phyloP scores from a whole-genome alignment of 116 monocot genomes.

The Posidonia oceanica region DNA sequence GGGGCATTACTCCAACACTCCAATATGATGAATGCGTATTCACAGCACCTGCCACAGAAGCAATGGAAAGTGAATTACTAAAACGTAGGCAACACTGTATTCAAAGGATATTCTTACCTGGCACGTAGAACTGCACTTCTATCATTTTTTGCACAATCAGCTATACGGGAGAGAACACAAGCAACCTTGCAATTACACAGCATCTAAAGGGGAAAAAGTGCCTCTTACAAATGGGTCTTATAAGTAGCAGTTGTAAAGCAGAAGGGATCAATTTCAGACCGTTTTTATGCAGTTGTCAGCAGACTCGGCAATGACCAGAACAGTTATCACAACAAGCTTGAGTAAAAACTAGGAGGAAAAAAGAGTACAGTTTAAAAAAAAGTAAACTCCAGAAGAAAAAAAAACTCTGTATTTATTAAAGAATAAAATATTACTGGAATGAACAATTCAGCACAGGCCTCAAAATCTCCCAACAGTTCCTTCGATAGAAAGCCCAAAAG shows the following conservation, averaged over 20 bases:
- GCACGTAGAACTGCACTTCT: slow-evolving; percentile 91
- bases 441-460: too few relatives aligned
- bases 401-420: too few relatives aligned
- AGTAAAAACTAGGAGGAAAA: too few relatives aligned
- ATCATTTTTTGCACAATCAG: slow-evolving; percentile 90
- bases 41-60: slow-evolving; percentile 82
- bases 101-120: slow-evolving; percentile 40
- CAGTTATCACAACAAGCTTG: slow-evolving; percentile 99
- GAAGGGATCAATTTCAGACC: slow-evolving; percentile 32
- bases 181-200: slow-evolving; percentile 93
- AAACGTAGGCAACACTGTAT: too few relatives aligned
- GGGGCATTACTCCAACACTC: slow-evolving; percentile 99
- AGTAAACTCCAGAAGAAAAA: too few relatives aligned
- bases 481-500: too few relatives aligned
- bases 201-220: slow-evolving; percentile 48
- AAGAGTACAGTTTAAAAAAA: slow-evolving; percentile 22
- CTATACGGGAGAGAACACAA: slow-evolving; percentile 74
- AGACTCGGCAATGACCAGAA: slow-evolving; percentile 96
- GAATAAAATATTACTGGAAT: too few relatives aligned
- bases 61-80: neutral
- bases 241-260: too few relatives aligned
- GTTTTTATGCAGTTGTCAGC: slow-evolving; percentile 99
- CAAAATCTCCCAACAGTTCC: too few relatives aligned
- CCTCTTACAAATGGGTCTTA: too few relatives aligned
- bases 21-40: slow-evolving; percentile 83